Evolutionary conservation across 192 early-diverging fungal species (phyloP).

Genomic region (Backusella luteola): DNA sequence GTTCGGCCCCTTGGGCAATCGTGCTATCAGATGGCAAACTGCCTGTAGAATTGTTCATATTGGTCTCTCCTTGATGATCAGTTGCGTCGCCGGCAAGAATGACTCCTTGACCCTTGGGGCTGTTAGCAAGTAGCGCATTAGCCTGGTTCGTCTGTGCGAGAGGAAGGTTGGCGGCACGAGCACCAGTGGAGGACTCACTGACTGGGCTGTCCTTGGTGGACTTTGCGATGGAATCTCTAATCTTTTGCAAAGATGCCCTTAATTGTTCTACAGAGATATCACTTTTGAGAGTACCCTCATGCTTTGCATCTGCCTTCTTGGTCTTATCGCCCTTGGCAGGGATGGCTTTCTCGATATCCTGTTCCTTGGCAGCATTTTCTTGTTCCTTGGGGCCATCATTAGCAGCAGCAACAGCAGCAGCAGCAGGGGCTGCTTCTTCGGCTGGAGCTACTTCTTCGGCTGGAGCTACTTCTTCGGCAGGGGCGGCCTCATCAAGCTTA

Average conservation of each 20-base stretch:
- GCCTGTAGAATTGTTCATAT: neutral
- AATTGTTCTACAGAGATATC: neutral
- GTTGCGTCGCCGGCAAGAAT: neutral
- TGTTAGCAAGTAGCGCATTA: neutral
- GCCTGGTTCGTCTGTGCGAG: neutral
- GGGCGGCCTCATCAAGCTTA: too few species aligned
- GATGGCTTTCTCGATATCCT: neutral
- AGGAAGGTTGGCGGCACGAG: neutral
- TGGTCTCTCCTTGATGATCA: neutral
- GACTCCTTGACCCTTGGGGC: neutral
- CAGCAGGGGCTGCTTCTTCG: neutral
- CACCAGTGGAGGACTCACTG: neutral
- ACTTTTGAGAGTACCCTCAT: neutral
- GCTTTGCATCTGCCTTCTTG: neutral
- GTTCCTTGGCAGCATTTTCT: neutral
- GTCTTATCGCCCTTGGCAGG: neutral
- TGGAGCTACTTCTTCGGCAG: neutral
- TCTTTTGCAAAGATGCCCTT: neutral
- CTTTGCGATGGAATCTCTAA: neutral
- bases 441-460: neutral
- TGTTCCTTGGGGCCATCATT: neutral
- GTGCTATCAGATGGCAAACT: neutral
- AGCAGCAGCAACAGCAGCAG: neutral
- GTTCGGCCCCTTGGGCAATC: neutral
- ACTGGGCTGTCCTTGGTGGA: neutral